Evolutionary conservation across 768 basidiomycete species (phyloP).

Genomic region (Xanthoconium stramineum): DNA sequence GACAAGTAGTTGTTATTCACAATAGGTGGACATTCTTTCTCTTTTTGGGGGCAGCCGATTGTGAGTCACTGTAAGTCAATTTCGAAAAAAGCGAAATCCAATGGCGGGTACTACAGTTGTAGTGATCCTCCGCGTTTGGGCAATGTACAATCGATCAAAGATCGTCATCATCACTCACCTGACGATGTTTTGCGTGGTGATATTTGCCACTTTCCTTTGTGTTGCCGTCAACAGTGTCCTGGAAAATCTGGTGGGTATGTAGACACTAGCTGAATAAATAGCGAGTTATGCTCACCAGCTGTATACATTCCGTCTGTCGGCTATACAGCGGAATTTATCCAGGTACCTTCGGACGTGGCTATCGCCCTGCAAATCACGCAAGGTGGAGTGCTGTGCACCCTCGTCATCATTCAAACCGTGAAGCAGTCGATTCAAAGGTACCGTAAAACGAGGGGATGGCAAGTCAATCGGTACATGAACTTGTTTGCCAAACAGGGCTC

Average conservation of each 20-base stretch:
- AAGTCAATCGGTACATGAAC: neutral
- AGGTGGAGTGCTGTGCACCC: too few species aligned
- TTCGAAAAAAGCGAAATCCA: neutral
- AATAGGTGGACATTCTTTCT: neutral
- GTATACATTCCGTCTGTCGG: too few species aligned
- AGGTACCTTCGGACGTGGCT: too few species aligned
- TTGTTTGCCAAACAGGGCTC: neutral
- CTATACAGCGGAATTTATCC: too few species aligned
- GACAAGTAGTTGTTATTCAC: neutral
- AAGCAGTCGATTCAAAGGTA: neutral
- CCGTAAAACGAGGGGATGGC: neutral
- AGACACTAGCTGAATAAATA: neutral
- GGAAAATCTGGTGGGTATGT: neutral
- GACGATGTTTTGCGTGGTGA: neutral
- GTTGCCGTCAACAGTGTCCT: neutral
- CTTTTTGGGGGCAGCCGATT: slow-evolving; percentile 3
- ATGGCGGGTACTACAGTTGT: neutral
- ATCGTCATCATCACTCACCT: neutral
- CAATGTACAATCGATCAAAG: too few species aligned
- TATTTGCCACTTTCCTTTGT: neutral
- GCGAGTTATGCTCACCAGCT: too few species aligned
- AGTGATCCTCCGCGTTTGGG: slow-evolving; percentile 2
- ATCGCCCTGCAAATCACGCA: too few species aligned
- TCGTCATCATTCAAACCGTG: too few species aligned
- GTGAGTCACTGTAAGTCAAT: neutral